Evolutionary conservation across 192 early-diverging fungal species (phyloP), one percentile per base, ranked within the genome.

Genomic region (Lobulomyces angularis): DNA sequence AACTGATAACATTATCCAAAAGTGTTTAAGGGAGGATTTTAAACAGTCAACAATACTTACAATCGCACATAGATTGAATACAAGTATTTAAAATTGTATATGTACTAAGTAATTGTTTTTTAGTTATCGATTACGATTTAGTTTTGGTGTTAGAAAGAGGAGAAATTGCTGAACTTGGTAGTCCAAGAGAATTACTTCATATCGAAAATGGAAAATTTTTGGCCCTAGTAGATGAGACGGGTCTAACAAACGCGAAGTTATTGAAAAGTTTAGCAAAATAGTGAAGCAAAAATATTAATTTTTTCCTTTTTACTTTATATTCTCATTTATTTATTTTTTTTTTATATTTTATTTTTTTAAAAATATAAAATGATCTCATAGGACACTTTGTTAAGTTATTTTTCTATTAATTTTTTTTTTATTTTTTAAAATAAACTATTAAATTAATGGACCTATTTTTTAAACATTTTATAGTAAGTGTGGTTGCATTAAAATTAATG

Each of bases 61-160:
- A 9, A n/a, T n/a, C n/a, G n/a, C n/a, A n/a, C n/a, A 91, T 51
- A 73, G 86, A 28, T 58, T 84, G 19, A 77, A 84, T 42, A 59
- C 61, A 9, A 55, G 65, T 14, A 59, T 59, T 19, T 59, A 66
- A 32, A 61, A 64, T 35, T 32, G n/a, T 12, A 16, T 32, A 32
- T 32, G 31, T 16, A 32, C 31, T 12, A 16, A 12, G 12, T 32
- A 12, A 12, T 12, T 32, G 12, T 32, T 32, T 32, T 16, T 32
- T 16, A 32, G 31, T 43, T 3, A 20, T 55, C 3, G 19, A 3
- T 8, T 41, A 25, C 14, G 65, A 67, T 47, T 48, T 55, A 14
- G 56, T 75, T 21, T 34, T 73, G 21, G 72, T 74, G 2, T 38
- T 75, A 21, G 29, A 45, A 21, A 34, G 41, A 9, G 72, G 72